These are phyloP conservation scores for Fusarium goolgardi DNA, from an alignment of 2,329 filamentous ascomycete species.

Conservation along the genomic window DNA sequence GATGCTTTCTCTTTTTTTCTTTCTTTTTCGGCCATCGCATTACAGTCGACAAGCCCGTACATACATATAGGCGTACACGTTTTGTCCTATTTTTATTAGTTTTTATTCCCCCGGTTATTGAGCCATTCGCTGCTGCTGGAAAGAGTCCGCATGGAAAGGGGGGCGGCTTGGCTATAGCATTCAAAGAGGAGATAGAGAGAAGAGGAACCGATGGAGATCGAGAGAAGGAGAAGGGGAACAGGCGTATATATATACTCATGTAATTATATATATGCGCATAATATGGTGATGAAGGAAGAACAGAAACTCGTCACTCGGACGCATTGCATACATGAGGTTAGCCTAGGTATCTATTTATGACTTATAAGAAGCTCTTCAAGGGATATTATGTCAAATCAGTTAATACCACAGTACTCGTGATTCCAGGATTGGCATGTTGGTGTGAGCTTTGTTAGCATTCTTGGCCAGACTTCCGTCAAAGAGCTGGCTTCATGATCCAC, in stretches of 20 bases:
- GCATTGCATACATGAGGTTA: background rate
- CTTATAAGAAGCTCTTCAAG: background rate
- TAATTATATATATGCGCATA: conserved; percentile 41
- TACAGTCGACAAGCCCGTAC: conserved; percentile 12
- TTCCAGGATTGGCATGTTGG: background rate
- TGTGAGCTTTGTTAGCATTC: background rate
- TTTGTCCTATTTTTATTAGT: conserved; percentile 25
- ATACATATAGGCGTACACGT: conserved; percentile 27
- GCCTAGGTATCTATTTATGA: background rate
- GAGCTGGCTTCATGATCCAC: background rate
- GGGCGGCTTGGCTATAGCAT: background rate
- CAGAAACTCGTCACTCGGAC: conserved; percentile 22
- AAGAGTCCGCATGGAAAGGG: background rate
- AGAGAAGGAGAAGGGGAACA: background rate
- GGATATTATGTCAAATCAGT: background rate
- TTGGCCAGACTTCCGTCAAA: background rate
- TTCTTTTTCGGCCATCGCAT: conserved; percentile 4
- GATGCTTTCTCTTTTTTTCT: conserved; percentile 1
- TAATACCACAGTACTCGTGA: background rate
- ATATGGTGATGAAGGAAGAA: conserved; percentile 35
- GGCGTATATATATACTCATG: conserved; percentile 38
- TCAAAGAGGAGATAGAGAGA: conserved; percentile 12
- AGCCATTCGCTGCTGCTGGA: background rate
- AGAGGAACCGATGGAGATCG: background rate
- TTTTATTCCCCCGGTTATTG: background rate